Evolutionary conservation across 306 rosid genomes (phyloP), one percentile per base, ranked within the genome.

Genomic region (Quercus aquifolioides): DNA sequence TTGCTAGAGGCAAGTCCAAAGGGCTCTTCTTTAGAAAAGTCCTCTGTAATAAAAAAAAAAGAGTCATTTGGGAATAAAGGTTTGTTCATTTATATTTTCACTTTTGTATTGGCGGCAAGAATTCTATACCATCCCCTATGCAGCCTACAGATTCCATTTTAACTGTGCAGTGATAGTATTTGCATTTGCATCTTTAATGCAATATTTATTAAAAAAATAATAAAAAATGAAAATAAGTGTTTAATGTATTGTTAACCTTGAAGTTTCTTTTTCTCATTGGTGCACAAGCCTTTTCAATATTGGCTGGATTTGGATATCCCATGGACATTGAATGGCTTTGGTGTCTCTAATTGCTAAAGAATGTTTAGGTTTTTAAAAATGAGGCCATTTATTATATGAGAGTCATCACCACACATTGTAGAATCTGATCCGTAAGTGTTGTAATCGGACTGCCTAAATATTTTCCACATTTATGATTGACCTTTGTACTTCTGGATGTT

Each of bases 271-370:
- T 43, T 69, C 80, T 57, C 26, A 51, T 60, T 67, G 62, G 58
- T 30, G 70, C 65, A 41, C 65, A 52, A 9, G 21, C 73, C 12
- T 41, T 20, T 17, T 65, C 31, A 23, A 52, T 56, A 8, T 35
- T 1, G 15, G 72, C 52, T 10, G 17, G 51, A 55, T 15, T 9
- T 17, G 38, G 76, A 28, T 52, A 56, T 55, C 21, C 59, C 7
- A 19, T 74, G 1, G 74, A 57, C 21, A 3, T 25, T 69, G n/a
- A 78, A 41, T 7, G 17, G 5, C 72, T 67, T 31, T 68, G 46
- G 76, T 54, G 76, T 31, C 73, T 62, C 74, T 83, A 60, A 55
- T 33, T 69, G 19, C 59, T 31, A 74, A 76, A 73, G 74, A 63
- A 73, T 62, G n/a, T 69, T 69, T 30, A 76, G 19, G 62, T 79